A percentile compares a stretch with the other conserved stretches of the same genome.
These are phyloP conservation scores for Talaromyces sp. DNA, from an alignment of 2,329 filamentous ascomycete species.

Conservation along the genomic window DNA sequence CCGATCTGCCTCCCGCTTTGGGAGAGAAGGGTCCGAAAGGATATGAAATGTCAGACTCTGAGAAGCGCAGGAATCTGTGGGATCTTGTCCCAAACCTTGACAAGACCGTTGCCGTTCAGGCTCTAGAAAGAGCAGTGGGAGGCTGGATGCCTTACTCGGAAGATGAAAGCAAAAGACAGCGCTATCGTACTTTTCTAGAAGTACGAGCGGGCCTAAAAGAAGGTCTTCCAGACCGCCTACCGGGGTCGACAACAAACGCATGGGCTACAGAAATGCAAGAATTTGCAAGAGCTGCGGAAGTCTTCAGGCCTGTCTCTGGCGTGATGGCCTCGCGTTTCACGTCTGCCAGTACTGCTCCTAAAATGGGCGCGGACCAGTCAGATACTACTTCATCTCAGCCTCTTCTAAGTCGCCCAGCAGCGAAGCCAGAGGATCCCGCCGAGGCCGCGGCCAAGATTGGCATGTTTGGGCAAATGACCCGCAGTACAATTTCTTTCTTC, in stretches of 20 bases:
- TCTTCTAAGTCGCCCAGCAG: slow-evolving; percentile 43
- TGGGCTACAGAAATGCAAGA: slow-evolving; percentile 76
- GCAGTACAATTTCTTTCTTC: slow-evolving; percentile 64
- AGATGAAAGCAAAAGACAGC: slow-evolving; percentile 68
- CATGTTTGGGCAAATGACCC: slow-evolving; percentile 88
- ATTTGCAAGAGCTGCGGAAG: slow-evolving; percentile 65
- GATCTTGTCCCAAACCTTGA: slow-evolving; percentile 59
- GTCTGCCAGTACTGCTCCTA: slow-evolving; percentile 42
- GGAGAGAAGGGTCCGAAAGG: slow-evolving; percentile 65
- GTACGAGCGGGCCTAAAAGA: slow-evolving; percentile 60
- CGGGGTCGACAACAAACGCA: slow-evolving; percentile 56
- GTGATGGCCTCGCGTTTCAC: slow-evolving; percentile 94
- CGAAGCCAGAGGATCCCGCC: slow-evolving; percentile 66
- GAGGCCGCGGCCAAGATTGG: slow-evolving; percentile 81
- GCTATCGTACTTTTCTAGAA: slow-evolving; percentile 79
- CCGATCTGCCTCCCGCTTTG: slow-evolving; percentile 68
- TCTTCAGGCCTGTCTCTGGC: slow-evolving; percentile 89
- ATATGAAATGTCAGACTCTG: slow-evolving; percentile 57
- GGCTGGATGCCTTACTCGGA: slow-evolving; percentile 81
- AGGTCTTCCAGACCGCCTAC: slow-evolving; percentile 52
- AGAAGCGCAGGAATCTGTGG: slow-evolving; percentile 54
- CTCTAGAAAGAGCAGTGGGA: slow-evolving; percentile 57
- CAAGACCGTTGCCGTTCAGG: slow-evolving; percentile 61
- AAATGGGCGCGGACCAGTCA: slow-evolving; percentile 31
- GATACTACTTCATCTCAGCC: slow-evolving; percentile 22